Conservation (phyloP, 1,284 basidiomycete genomes). For the Irpex sp. region DNA sequence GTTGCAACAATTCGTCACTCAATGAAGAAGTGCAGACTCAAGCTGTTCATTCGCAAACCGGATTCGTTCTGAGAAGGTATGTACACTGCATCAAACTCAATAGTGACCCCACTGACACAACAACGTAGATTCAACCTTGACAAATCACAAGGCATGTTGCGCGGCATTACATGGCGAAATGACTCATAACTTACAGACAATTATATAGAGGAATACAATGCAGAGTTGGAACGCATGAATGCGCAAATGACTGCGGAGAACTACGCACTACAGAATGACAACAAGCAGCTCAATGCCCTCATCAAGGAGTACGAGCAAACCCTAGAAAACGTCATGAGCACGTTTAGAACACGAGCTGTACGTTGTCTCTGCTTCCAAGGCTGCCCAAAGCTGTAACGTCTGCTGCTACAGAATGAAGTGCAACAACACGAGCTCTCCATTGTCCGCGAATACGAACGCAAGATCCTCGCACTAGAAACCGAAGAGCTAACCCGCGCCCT, state of each 20-base stretch:
- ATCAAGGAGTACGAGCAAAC: slow-evolving; percentile 98
- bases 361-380: slow-evolving; percentile 31
- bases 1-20: slow-evolving; percentile 3
- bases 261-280: slow-evolving; percentile 85
- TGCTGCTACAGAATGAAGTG: slow-evolving; percentile 71
- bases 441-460: slow-evolving; percentile 87
- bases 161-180: neutral
- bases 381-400: slow-evolving; percentile 9
- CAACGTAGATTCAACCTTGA: slow-evolving; percentile 80
- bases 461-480: slow-evolving; percentile 76
- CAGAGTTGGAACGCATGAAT: slow-evolving; percentile 93
- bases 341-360: slow-evolving; percentile 90
- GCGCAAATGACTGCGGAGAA: slow-evolving; percentile 82
- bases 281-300: slow-evolving; percentile 88
- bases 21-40: slow-evolving; percentile 41
- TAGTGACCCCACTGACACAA: slow-evolving; percentile 1
- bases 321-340: slow-evolving; percentile 92
- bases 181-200: neutral
- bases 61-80: slow-evolving; percentile 86
- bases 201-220: slow-evolving; percentile 79
- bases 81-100: slow-evolving; percentile 15
- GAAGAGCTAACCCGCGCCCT: slow-evolving; percentile 65
- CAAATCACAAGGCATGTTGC: slow-evolving; percentile 71
- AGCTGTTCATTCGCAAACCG: slow-evolving; percentile 73
- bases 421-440: slow-evolving; percentile 92